These are phyloP conservation scores for Xylaria sp. DNA, from an alignment of 2,329 filamentous ascomycete genomes.

Conservation along the genomic window DNA sequence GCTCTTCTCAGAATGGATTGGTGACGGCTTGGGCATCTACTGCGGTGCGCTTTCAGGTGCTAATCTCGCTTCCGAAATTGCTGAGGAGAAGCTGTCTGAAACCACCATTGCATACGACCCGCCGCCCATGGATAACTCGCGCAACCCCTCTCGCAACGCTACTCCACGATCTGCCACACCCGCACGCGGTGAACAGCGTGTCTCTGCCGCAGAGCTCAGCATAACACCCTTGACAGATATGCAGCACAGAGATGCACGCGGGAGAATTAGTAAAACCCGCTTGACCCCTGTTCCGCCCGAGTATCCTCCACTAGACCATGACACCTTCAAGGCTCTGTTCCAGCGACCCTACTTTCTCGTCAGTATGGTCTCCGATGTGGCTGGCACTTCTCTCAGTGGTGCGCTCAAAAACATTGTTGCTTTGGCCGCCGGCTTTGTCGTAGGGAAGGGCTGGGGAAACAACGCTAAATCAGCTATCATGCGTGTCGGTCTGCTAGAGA, in stretches of 20 bases:
- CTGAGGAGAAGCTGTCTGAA: conserved; percentile 94
- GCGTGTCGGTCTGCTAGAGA: conserved; percentile 94
- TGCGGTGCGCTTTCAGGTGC: conserved; percentile 94
- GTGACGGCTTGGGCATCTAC: conserved; percentile 90
- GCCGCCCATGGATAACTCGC: conserved; percentile 82
- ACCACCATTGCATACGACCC: conserved; percentile 97
- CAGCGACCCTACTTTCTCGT: conserved; percentile 98
- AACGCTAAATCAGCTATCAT: conserved; percentile 99
- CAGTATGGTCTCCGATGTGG: conserved; percentile 92
- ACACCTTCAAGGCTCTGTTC: conserved; percentile 85
- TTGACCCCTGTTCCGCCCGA: conserved; percentile 81
- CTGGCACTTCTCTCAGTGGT: conserved; percentile 92
- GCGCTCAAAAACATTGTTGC: conserved; percentile 98
- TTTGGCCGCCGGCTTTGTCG: conserved; percentile 91
- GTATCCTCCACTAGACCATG: conserved; percentile 87
- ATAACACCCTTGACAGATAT: conserved; percentile 63
- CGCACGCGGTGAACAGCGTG: conserved; percentile 59
- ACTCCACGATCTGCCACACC: conserved; percentile 60
- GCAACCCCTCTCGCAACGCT: conserved; percentile 70
- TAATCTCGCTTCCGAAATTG: conserved; percentile 96
- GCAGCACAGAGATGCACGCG: conserved; percentile 75
- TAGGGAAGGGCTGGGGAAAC: conserved; percentile 96
- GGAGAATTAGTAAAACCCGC: conserved; percentile 72
- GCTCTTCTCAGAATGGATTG: conserved; percentile 95
- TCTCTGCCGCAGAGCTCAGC: conserved; percentile 61